Conservation (phyloP, 257 asterid species). For the Salvia hispanica region DNA sequence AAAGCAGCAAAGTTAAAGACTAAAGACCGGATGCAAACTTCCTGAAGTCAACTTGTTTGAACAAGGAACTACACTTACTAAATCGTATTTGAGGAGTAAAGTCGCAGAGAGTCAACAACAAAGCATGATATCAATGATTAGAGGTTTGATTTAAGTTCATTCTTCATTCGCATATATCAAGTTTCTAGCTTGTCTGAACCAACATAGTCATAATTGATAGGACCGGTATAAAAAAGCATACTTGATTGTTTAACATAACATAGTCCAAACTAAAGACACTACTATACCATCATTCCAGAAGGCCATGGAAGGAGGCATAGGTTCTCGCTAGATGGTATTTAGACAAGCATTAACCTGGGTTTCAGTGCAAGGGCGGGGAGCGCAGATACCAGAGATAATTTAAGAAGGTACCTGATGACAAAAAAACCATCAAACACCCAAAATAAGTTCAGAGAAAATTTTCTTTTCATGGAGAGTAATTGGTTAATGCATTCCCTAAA, state of each 20-base stretch:
- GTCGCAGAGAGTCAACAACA: background rate
- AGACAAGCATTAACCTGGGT: conserved; percentile 43
- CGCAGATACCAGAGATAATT: conserved; percentile 62
- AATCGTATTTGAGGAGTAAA: background rate
- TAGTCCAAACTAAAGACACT: background rate
- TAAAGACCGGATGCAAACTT: conserved; percentile 13
- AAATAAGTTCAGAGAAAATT: no score
- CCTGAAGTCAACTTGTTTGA: background rate
- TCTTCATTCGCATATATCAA: background rate
- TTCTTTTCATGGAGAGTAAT: no score
- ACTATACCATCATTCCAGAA: background rate
- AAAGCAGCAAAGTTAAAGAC: background rate
- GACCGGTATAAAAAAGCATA: no score
- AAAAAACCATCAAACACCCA: background rate
- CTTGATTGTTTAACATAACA: background rate
- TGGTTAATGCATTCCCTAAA: no score
- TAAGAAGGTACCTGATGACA: conserved; percentile 62
- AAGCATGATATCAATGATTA: background rate
- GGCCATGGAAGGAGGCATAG: conserved; percentile 15
- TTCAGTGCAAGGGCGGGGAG: conserved; percentile 57
- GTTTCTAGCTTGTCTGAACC: background rate
- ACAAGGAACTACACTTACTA: background rate
- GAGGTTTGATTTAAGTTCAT: background rate
- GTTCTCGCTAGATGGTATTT: conserved; percentile 6
- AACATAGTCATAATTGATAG: background rate